Percentiles rank a stretch among this genome's conserved stretches.
Conservation (phyloP, 129 eudicot species). For the Silybum marianum region DNA sequence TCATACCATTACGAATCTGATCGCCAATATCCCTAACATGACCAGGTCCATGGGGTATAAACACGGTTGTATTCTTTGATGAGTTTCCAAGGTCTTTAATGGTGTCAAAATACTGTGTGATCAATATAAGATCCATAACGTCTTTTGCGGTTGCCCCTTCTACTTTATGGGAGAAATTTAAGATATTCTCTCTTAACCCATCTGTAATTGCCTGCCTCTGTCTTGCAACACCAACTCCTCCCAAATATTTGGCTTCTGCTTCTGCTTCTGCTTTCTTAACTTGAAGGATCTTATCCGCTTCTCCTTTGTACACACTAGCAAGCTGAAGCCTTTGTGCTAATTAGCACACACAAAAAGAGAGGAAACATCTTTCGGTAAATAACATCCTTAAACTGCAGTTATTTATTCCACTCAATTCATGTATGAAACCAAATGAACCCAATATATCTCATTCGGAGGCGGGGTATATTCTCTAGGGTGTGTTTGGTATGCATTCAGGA, state of each 20-base stretch:
- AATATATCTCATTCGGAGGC: neutral
- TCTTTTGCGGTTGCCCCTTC: constrained; percentile 92
- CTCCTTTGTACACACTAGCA: constrained; percentile 95
- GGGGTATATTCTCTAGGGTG: neutral
- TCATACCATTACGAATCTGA: constrained; percentile 89
- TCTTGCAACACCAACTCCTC: constrained; percentile 97
- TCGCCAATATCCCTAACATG: constrained; percentile 84
- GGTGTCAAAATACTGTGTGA: constrained; percentile 94
- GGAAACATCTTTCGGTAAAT: neutral
- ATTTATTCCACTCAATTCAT: neutral
- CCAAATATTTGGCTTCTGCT: constrained; percentile 91
- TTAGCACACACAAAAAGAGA: neutral
- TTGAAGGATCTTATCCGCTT: constrained; percentile 83
- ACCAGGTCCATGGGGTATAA: constrained; percentile 98
- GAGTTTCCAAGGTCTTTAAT: constrained; percentile 90
- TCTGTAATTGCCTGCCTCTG: constrained; percentile 99
- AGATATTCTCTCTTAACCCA: constrained; percentile 85
- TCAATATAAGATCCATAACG: constrained; percentile 96
- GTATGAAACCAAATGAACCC: neutral
- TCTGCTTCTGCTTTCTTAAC: constrained; percentile 96
- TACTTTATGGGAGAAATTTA: constrained; percentile 82
- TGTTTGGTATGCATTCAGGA: too few species aligned
- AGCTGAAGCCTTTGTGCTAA: constrained; percentile 97
- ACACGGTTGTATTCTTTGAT: constrained; percentile 90
- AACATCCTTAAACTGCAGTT: neutral